phyloP scores from a whole-genome alignment of 1,284 basidiomycete genomes.

The Singerocomus inundabilis region DNA sequence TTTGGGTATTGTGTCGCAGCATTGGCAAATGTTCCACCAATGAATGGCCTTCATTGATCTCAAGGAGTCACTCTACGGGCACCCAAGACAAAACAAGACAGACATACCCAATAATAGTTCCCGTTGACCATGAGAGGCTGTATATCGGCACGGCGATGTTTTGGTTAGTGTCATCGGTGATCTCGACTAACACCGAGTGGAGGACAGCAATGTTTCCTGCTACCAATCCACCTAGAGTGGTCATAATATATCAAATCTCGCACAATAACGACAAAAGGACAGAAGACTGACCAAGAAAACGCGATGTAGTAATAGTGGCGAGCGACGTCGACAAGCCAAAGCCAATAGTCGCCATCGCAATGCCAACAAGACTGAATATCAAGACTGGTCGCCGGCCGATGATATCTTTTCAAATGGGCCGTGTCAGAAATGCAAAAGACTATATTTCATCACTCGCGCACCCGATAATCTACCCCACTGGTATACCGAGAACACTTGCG shows the following conservation, averaged over 20 bases:
- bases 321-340: conserved; percentile 58
- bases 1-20: conserved; percentile 47
- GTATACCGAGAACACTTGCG: conserved; percentile 58
- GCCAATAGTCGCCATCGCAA: conserved; percentile 47
- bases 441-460: conserved; percentile 18
- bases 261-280: neutral
- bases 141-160: conserved; percentile 58
- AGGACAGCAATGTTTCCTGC: conserved; percentile 60
- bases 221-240: conserved; percentile 46
- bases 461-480: conserved; percentile 60
- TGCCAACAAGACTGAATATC: conserved; percentile 49
- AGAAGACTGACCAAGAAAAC: conserved; percentile 11
- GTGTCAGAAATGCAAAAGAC: neutral
- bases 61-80: neutral
- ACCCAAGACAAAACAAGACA: neutral
- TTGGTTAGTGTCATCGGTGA: conserved; percentile 64
- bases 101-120: conserved; percentile 50
- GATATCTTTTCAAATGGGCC: conserved; percentile 37
- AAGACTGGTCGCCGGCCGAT: conserved; percentile 62
- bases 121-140: conserved; percentile 58
- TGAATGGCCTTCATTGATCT: conserved; percentile 43
- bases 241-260: neutral
- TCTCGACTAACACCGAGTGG: conserved; percentile 45
- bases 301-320: conserved; percentile 30
- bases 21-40: conserved; percentile 57